Evolutionary conservation across 495 filamentous ascomycete species (phyloP).

Genomic region (Penicillium cataractarum): DNA sequence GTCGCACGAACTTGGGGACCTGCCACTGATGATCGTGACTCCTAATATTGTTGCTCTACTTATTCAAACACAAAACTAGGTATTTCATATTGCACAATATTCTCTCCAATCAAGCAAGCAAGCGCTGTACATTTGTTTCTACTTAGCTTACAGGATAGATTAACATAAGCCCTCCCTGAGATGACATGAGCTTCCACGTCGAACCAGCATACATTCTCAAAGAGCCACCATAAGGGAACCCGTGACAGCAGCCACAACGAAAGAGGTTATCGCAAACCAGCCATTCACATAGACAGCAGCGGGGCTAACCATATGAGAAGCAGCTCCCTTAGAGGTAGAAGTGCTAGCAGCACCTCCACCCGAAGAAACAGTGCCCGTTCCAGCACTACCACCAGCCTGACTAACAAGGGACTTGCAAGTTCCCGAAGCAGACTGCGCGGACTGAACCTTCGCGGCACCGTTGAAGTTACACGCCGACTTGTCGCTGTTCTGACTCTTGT

Average conservation of each 20-base stretch:
- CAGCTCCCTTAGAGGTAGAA: constrained; percentile 40
- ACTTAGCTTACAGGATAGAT: neutral
- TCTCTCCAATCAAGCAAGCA: neutral
- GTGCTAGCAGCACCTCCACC: constrained; percentile 46
- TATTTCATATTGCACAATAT: neutral
- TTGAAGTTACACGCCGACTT: constrained; percentile 75
- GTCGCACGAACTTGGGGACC: no score
- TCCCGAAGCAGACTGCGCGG: constrained; percentile 50
- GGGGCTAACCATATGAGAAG: constrained; percentile 34
- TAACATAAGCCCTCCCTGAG: neutral
- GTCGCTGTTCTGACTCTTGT: constrained; percentile 52
- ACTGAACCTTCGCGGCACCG: constrained; percentile 60
- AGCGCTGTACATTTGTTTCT: neutral
- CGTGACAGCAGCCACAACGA: constrained; percentile 65
- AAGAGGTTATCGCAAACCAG: constrained; percentile 46
- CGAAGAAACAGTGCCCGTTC: constrained; percentile 64
- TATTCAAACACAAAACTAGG: neutral
- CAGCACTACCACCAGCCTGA: constrained; percentile 63
- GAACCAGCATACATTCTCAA: neutral
- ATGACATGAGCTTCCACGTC: neutral
- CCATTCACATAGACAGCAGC: constrained; percentile 10
- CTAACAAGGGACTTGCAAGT: constrained; percentile 56
- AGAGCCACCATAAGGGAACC: constrained; percentile 71
- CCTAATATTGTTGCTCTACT: no score
- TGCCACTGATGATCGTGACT: no score